A percentile compares a stretch with the other conserved stretches of the same genome.
These are phyloP conservation scores for Cladorrhinum samala DNA, from an alignment of 495 filamentous ascomycete species.

Conservation along the genomic window DNA sequence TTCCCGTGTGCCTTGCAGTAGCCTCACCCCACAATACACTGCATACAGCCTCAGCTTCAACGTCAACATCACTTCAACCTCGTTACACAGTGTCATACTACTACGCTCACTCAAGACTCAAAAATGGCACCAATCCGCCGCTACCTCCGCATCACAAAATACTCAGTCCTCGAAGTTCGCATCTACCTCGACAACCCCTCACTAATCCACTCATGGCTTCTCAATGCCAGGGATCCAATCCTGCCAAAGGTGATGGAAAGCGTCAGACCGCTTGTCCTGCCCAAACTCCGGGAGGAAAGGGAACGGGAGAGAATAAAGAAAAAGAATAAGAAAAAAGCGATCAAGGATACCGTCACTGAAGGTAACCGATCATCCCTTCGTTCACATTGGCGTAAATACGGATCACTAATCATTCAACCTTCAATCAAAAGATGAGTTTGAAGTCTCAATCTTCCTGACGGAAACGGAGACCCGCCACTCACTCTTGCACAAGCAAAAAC, in stretches of 20 bases:
- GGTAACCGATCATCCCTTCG: slow-evolving; percentile 44
- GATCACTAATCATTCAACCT: not conserved
- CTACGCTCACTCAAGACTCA: not conserved
- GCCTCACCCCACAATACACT: not conserved
- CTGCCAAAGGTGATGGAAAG: slow-evolving; percentile 75
- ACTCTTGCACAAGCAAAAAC: slow-evolving; percentile 77
- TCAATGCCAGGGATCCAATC: slow-evolving; percentile 62
- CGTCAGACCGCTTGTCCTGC: slow-evolving; percentile 76
- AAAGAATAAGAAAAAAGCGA: slow-evolving; percentile 61
- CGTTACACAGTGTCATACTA: not conserved
- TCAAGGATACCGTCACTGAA: slow-evolving; percentile 81
- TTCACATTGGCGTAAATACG: not conserved
- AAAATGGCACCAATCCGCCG: slow-evolving; percentile 75
- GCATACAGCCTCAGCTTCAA: not conserved
- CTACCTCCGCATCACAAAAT: slow-evolving; percentile 78
- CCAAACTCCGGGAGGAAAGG: slow-evolving; percentile 85
- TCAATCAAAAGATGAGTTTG: slow-evolving; percentile 71
- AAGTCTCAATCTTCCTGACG: slow-evolving; percentile 88
- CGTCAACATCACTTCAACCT: not conserved
- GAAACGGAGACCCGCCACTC: slow-evolving; percentile 83
- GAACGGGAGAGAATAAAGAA: slow-evolving; percentile 53
- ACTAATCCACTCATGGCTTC: slow-evolving; percentile 72
- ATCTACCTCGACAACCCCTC: slow-evolving; percentile 92
- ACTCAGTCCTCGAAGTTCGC: slow-evolving; percentile 87
- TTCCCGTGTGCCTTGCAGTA: not conserved